Evolutionary conservation across 306 rosid species (phyloP), one percentile per base, ranked within the genome.

Genomic region (Cyamopsis tetragonoloba): DNA sequence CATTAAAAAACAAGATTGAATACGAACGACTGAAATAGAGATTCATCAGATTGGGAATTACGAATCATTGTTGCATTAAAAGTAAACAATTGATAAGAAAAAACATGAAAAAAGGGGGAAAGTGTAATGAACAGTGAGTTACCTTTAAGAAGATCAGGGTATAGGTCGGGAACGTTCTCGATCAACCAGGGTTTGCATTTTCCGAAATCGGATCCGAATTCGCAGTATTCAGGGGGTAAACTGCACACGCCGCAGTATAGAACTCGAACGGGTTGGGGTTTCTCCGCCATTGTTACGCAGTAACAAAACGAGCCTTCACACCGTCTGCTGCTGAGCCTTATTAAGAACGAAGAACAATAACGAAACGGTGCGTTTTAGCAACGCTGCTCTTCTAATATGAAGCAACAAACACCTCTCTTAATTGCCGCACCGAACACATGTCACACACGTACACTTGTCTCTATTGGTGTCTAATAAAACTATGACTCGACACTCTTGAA

Each of bases 121-220:
- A 10, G 57, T 30, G 20, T 49, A 4, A 50, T 24, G 13, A 18
- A 2, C n/a, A 1, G 24, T 14, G n/a, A n/a, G n/a, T n/a, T 15
- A 90, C 99, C 97, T 81, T 82, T 82, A 32, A 86, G 60, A 64
- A 95, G 96, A 86, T 90, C 84, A 7, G 97, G 99, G 68, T 88
- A 95, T 9, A 88, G 54, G 73, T 86, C 82, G 2, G 97, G 95
- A 31, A 83, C 97, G 69, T 95, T 88, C 50, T 83, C 91, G 84
- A 95, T 80, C 87, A 95, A 84, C 99, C 99, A 95, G 77, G 99
- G 99, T 78, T 90, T 95, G 87, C 99, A 95, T 82, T 87, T 88
- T 27, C 82, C 96, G 74, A 95, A 88, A 90, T 95, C 96, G 72
- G 97, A 81, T 68, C 99, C 97, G 80, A 88, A 90, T 78, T 95